These are phyloP conservation scores for Daldinia vernicosa DNA, from an alignment of 495 filamentous ascomycete genomes.

Conservation along the genomic window DNA sequence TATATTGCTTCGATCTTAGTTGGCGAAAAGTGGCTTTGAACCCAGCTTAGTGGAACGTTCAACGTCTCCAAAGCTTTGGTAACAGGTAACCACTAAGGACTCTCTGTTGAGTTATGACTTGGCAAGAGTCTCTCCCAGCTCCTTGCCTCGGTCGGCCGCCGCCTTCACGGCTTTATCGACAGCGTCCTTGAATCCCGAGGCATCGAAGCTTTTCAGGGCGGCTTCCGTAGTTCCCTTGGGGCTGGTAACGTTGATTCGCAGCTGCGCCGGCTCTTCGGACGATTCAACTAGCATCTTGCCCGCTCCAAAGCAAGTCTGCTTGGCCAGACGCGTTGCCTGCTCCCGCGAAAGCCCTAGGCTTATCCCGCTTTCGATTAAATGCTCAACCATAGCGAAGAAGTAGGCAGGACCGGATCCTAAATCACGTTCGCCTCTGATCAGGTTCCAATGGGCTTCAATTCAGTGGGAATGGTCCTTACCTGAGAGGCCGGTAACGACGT, in stretches of 20 bases:
- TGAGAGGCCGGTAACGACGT: constrained; percentile 51
- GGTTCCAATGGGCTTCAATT: constrained; percentile 1
- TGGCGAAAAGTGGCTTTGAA: not conserved
- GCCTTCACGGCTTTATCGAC: constrained; percentile 49
- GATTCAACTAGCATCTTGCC: constrained; percentile 49
- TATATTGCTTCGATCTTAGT: not conserved
- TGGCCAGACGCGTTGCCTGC: constrained; percentile 47
- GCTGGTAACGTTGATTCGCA: constrained; percentile 49
- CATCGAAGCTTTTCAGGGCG: constrained; percentile 47
- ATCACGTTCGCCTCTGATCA: constrained; percentile 10
- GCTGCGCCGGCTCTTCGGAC: constrained; percentile 45
- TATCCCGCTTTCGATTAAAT: constrained; percentile 46
- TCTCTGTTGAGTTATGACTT: constrained; percentile 6
- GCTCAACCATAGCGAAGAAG: constrained; percentile 51
- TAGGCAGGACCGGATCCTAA: constrained; percentile 50
- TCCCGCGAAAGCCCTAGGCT: constrained; percentile 46
- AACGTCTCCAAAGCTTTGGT: not conserved
- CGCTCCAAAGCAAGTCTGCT: constrained; percentile 49
- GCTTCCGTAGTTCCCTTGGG: constrained; percentile 51
- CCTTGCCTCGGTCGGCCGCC: constrained; percentile 38
- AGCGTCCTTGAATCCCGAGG: constrained; percentile 43
- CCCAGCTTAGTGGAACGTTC: too few relatives aligned
- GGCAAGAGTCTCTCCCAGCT: constrained; percentile 44
- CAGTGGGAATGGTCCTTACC: constrained; percentile 37
- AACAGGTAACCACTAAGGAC: not conserved